phyloP scores from a whole-genome alignment of 495 filamentous ascomycete species.

The Eremomyces bilateralis region DNA sequence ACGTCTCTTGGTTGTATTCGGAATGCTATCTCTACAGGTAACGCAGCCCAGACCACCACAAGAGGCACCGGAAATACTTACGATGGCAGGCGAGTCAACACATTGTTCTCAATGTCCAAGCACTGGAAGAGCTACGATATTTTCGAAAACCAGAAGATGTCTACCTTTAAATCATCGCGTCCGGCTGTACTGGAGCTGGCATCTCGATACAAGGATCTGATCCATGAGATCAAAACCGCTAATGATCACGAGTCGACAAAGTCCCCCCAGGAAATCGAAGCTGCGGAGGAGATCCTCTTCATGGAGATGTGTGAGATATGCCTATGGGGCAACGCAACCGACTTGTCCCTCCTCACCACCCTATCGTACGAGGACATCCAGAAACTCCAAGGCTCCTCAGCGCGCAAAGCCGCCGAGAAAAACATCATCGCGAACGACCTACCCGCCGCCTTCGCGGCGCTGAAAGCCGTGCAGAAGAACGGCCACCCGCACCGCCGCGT shows the following conservation, averaged over 20 bases:
- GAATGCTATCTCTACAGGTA: conserved; percentile 91
- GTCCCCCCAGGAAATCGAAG: conserved; percentile 30
- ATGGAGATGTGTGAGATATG: conserved; percentile 92
- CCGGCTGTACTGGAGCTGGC: conserved; percentile 82
- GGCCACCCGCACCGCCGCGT: conserved; percentile 43
- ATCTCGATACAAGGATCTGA: conserved; percentile 43
- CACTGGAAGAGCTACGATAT: conserved; percentile 89
- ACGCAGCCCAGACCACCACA: conserved; percentile 4
- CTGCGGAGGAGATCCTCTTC: conserved; percentile 60
- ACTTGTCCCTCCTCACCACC: conserved; percentile 72
- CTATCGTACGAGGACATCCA: conserved; percentile 92
- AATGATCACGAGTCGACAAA: conserved; percentile 17
- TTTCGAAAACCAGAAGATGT: conserved; percentile 77
- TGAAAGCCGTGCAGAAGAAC: conserved; percentile 34
- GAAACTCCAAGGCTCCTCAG: conserved; percentile 74
- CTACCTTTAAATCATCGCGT: conserved; percentile 80
- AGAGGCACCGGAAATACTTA: conserved; percentile 8
- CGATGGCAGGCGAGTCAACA: conserved; percentile 40
- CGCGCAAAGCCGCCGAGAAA: conserved; percentile 60
- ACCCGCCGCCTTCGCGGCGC: conserved; percentile 41
- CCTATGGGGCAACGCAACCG: conserved; percentile 94
- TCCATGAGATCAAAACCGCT: conserved; percentile 28
- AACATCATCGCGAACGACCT: conserved; percentile 83
- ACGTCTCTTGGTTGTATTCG: conserved; percentile 65
- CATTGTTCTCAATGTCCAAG: conserved; percentile 50